Evolutionary conservation across 2,329 filamentous ascomycete genomes (phyloP).

Genomic region (Cadophora malorum): DNA sequence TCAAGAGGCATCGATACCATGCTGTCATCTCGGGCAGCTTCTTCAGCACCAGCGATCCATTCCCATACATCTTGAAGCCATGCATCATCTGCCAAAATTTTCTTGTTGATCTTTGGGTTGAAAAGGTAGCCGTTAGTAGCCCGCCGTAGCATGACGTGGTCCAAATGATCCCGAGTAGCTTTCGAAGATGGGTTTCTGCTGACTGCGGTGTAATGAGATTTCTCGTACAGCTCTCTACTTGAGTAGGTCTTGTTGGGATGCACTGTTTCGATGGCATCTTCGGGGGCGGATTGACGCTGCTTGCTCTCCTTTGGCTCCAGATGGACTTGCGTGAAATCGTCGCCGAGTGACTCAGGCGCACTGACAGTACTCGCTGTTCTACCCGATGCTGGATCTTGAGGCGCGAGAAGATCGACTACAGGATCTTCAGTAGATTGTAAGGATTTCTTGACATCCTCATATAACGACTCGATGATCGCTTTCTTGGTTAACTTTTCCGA

Average conservation of each 20-base stretch:
- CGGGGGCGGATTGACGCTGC: background rate
- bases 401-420: conserved; percentile 35
- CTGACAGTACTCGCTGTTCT: background rate
- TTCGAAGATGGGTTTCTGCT: conserved; percentile 28
- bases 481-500: conserved; percentile 52
- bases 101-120: conserved; percentile 68
- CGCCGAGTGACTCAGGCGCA: conserved; percentile 20
- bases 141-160: conserved; percentile 65
- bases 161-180: conserved; percentile 31
- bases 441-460: conserved; percentile 41
- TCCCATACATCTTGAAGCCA: conserved; percentile 83
- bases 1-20: conserved; percentile 74
- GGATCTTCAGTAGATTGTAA: conserved; percentile 35
- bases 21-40: conserved; percentile 68
- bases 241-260: conserved; percentile 43
- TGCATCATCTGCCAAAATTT: conserved; percentile 72
- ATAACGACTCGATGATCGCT: conserved; percentile 32
- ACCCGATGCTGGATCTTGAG: conserved; percentile 12
- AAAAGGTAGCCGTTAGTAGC: conserved; percentile 69
- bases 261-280: background rate
- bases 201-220: conserved; percentile 51
- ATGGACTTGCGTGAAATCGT: conserved; percentile 30
- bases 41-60: conserved; percentile 71
- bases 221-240: conserved; percentile 63
- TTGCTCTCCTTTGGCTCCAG: conserved; percentile 20